Evolutionary conservation across 306 rosid species (phyloP), one percentile per base, ranked within the genome.

Genomic region (Vicia villosa): DNA sequence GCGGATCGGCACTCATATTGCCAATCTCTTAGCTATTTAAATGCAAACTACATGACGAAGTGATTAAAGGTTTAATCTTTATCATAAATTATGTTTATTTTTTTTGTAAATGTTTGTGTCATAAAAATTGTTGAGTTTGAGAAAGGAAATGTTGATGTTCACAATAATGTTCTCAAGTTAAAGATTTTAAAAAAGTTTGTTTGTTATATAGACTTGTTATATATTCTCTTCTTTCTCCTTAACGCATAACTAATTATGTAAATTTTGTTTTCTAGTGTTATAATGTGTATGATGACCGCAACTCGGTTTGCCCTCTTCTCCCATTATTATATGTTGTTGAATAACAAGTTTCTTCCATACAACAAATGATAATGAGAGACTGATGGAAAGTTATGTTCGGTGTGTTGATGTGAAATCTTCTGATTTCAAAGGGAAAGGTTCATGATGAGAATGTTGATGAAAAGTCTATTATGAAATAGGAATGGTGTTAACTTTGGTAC

Each of bases 1-100:
- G 99, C 97, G 99, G 99, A 9, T 95, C 97, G 49, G 97, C 99
- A 59, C 99, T 95, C 71, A 95, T 95, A 73, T 88, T 89, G 76
- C 99, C 99, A 24, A 95, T 95, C 67, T 95, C 97, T 26, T 95
- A 20, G 99, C 95, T 57, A 95, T 95, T 85, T 91, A 80, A 95
- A 84, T 73, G 97, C 99, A n/a, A 95, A 95, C 84, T 95, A 95
- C 87, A 95, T 95, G 99, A 93, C 96, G 26, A 91, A 89, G 74
- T 83, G 96, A 69, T 84, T 95, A 80, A 97, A 91, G 99, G 99
- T 95, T 62, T 61, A 55, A 50, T 15, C 57, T 69, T 57, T 67
- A 28, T 73, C 47, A 28, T 74, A 42, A 57, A 45, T 59, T 57
- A 49, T 37, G n/a, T 63, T 12, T 34, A 9, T 45, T 57, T 66